A percentile compares a stretch with the other conserved stretches of the same genome.
Conservation (phyloP, 805 yeast species). For the Ogataea polymorpha region DNA sequence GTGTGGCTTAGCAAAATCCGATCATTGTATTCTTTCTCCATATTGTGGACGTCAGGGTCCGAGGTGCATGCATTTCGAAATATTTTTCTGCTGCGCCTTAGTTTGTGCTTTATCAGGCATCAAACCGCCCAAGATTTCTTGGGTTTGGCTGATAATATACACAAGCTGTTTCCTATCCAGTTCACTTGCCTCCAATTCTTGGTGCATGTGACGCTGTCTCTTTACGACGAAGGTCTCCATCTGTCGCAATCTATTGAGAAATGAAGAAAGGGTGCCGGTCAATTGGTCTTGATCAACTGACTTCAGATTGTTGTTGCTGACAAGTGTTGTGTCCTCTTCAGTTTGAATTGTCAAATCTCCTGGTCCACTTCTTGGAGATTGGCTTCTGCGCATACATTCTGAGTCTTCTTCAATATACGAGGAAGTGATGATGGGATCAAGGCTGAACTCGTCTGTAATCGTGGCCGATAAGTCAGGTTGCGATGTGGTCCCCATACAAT, state of each 20-base stretch:
- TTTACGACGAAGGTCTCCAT: conserved; percentile 12
- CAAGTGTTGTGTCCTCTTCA: conserved; percentile 3
- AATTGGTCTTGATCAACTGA: no score
- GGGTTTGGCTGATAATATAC: conserved; percentile 12
- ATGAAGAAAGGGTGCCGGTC: conserved; percentile 1
- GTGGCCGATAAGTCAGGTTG: neutral
- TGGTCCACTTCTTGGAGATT: neutral
- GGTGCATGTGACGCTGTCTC: conserved; percentile 12
- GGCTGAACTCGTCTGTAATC: neutral
- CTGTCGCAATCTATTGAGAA: conserved; percentile 17
- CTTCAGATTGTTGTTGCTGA: neutral
- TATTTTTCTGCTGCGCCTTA: conserved; percentile 12
- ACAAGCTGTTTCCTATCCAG: conserved; percentile 14
- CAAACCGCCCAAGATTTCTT: conserved; percentile 11
- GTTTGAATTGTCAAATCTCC: neutral
- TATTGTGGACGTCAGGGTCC: neutral
- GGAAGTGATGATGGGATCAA: conserved; percentile 7
- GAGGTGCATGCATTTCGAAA: neutral
- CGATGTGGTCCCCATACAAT: conserved; percentile 1
- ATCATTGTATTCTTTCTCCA: neutral
- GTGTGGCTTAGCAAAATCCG: neutral
- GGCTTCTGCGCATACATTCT: neutral
- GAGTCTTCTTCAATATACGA: neutral
- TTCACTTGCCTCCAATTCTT: conserved; percentile 12
- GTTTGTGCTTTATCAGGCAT: conserved; percentile 8